These are phyloP conservation scores for Xenoacremonium recifei DNA, from an alignment of 2,329 filamentous ascomycete genomes.

Conservation along the genomic window DNA sequence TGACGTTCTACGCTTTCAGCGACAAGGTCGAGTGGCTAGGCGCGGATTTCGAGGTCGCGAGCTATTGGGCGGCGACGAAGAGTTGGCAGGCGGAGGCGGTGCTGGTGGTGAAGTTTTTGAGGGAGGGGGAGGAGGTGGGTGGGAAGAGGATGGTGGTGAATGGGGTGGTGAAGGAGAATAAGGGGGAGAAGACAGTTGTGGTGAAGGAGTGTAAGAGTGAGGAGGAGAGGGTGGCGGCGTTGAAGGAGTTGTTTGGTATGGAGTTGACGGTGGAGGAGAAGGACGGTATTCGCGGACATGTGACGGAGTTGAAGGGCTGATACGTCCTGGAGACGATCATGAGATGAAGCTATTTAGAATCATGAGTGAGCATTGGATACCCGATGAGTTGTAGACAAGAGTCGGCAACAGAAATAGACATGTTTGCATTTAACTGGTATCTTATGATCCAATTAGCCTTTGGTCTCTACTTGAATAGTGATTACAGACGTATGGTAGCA, in stretches of 20 bases:
- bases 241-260: slow-evolving; percentile 53
- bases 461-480: too few species aligned
- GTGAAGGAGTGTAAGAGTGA: slow-evolving; percentile 49
- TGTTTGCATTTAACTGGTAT: too few species aligned
- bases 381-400: too few species aligned
- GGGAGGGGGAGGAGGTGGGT: slow-evolving; percentile 44
- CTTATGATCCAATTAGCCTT: too few species aligned
- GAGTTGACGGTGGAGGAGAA: slow-evolving; percentile 49
- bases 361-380: too few species aligned
- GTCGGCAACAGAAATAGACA: too few species aligned
- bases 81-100: slow-evolving; percentile 56
- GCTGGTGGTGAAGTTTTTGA: slow-evolving; percentile 53
- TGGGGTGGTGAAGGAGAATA: slow-evolving; percentile 51
- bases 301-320: too few species aligned
- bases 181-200: slow-evolving; percentile 47
- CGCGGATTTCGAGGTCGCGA: slow-evolving; percentile 61
- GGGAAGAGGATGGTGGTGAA: slow-evolving; percentile 54
- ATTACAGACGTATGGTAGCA: too few species aligned
- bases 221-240: slow-evolving; percentile 48
- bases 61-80: slow-evolving; percentile 51
- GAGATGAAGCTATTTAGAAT: too few species aligned
- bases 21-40: slow-evolving; percentile 60
- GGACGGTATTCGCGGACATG: slow-evolving; percentile 47
- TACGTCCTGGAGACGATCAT: too few species aligned
- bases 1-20: slow-evolving; percentile 62